phyloP scores from a whole-genome alignment of 2,329 filamentous ascomycete species.

The Trichoderma guizhouense region DNA sequence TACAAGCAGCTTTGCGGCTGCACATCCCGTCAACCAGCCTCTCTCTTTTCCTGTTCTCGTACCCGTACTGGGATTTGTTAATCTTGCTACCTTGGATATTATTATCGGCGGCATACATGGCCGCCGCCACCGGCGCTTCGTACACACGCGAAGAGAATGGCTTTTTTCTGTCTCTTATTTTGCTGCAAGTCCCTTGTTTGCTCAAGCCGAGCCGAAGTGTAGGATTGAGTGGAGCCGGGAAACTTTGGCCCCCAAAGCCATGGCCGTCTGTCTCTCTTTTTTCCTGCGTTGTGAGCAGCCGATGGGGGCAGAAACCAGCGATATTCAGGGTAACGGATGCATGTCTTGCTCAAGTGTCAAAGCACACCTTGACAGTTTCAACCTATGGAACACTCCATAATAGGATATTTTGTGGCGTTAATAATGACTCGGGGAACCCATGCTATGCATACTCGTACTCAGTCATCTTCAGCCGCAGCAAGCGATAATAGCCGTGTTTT shows the following conservation, averaged over 20 bases:
- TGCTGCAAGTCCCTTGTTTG: conserved; percentile 6
- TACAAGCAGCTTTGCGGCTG: background rate
- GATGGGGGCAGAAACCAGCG: background rate
- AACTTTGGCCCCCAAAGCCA: conserved; percentile 1
- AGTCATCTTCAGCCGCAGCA: background rate
- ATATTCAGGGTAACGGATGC: background rate
- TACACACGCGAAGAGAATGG: background rate
- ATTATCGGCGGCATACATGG: background rate
- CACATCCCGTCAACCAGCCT: background rate
- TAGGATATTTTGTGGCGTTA: background rate
- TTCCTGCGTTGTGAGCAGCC: background rate
- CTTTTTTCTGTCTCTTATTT: background rate
- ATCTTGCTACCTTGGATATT: background rate
- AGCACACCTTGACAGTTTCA: background rate
- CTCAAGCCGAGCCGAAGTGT: background rate
- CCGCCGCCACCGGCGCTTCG: conserved; percentile 1
- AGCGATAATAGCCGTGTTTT: background rate
- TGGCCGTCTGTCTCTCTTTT: background rate
- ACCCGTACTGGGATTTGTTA: background rate
- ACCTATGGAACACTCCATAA: background rate
- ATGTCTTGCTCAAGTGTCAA: background rate
- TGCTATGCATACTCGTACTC: background rate
- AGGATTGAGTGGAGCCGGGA: background rate
- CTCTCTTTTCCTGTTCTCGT: background rate
- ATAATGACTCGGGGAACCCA: background rate